Evolutionary conservation across 805 yeast species (phyloP), one percentile per base, ranked within the genome.

Genomic region (Starmerella bombicola): DNA sequence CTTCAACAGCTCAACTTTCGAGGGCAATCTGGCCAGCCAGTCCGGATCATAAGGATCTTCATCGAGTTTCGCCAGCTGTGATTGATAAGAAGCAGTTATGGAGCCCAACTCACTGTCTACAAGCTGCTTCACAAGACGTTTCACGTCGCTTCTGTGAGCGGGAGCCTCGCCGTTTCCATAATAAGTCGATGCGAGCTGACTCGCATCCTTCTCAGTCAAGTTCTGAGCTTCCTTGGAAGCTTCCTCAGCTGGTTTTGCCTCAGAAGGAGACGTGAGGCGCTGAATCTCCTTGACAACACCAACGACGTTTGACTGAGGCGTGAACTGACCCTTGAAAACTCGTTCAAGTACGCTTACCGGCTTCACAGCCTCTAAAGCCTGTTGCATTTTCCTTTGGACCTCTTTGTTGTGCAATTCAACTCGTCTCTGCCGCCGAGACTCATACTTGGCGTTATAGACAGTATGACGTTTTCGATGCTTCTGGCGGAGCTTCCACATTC

Each of bases 11-110:
- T 62, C 60, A 45, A 71, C 75, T 35, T 56, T 60, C 29, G 52
- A 56, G 6, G 60, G 62, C 38, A 78, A 59, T 5, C 58, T 55
- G 32, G 65, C 57, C 10, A 69, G 64, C 82, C 82, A 78, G 9
- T 57, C 55, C 35, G 74, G 63, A 50, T 68, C 69, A 49, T 61
- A 70, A 21, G 68, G 67, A 28, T 64, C 60, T n/a, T 54, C 55
- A 20, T 48, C 55, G 6, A 54, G 43, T 31, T 50, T 39, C 43
- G 45, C 34, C 37, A 45, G 15, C 30, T 40, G 33, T 10, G 49
- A 41, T 24, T 42, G 37, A 38, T 47, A 48, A 36, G 47, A 52
- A 37, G 49, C 47, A 32, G 54, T 54, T 26, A 57, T 20, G 21
- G 40, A 42, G 19, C 43, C 54, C 34, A 47, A 46, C 26, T 43